Base-by-base conservation (phyloP, 2,329 filamentous ascomycete species). In the Aspergillus bombycis region DNA sequence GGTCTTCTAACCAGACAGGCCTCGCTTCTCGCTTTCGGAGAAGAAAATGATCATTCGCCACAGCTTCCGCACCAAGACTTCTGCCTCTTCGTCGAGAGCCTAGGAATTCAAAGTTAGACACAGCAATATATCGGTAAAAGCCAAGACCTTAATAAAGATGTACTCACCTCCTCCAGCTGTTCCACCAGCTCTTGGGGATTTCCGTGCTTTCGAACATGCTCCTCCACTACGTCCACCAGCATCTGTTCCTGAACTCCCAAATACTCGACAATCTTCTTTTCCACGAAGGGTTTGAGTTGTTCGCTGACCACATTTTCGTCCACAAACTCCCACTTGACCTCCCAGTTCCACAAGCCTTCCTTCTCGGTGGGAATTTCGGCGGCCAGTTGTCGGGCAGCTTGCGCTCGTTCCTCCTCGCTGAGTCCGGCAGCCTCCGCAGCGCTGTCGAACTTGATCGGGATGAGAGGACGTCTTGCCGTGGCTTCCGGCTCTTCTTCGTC, bases 41-140 rank as follows among this genome's bases (percentile, higher is more conserved):
- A 94, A 97, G 87, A 97, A 98, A 73, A 98, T 96, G 62, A 97
- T 89, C 93, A 98, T 96, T 57, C 94, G 88, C 95, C 95, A 99
- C 41, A 99, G 86, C 82, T 97, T 98, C 86, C 93, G 96, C 57
- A 98, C 94, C 69, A 99, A 82, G 30, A 92, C 90, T 78, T 97
- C 94, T 12, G 94, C 93, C 75, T 98, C 95, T 74, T 99, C 95
- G 74, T 97, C 95, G 66, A 99, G 84, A 50, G 93, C 92, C 88
- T 94, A 64, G 34, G 66, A 28, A 62, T 50, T 61, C 16, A 52
- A 16, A 50, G 70, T 84, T 76, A 84, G 78, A 65, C 54, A 61
- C 32, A 8, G 48, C 26, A 6, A 16, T 23, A 16, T 21, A n/a
- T 46, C 11, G 9, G 10, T 53, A 12, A 38, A 50, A 38, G 10